Base-by-base conservation (phyloP, 306 rosid genomes). In the Notholithocarpus densiflorus region DNA sequence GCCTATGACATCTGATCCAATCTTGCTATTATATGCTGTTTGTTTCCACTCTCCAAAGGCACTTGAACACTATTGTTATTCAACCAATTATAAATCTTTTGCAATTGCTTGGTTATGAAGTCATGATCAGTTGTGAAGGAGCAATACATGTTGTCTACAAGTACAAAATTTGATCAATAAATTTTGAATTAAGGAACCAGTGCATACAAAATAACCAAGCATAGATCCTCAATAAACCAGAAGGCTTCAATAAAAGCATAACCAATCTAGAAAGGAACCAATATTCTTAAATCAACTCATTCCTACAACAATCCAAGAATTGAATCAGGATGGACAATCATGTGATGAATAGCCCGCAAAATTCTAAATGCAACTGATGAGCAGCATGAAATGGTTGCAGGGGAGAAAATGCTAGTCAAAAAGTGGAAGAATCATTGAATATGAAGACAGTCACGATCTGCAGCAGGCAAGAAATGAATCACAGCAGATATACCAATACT, bases 401-500 rank as follows among this genome's bases (percentile, higher is more conserved):
- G 7, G 3, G 68, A 5, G 37, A 15, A 14, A 5, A 62, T 13
- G 5, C 14, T 6, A 62, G 37, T 62, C 2, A 14, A 62, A 5
- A 12, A 15, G n/a, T 13, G 20, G 69, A 24, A 24, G 20, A 13
- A 18, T 13, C 68, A 3, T 13, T 61, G 37, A 61, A 26, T 10
- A 71, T 56, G 37, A 72, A 48, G 54, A 54, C 10, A 56, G 57
- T 71, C 81, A 82, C 61, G 75, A 71, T 77, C 87, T 76, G 77
- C 77, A 81, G 87, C 95, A 87, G 48, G 82, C 79, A 37, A 91
- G 69, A 68, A 94, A 82, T 24, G 93, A 89, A 81, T 92, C 91
- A 13, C 68, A 81, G 77, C 98, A 91, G 69, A 89, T 88, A 78
- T 73, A 32, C 98, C 97, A 92, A 86, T 87, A 89, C 81, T 89